Base-by-base conservation (phyloP, 495 filamentous ascomycete genomes). In the Melanomma pulvis-pyrius region DNA sequence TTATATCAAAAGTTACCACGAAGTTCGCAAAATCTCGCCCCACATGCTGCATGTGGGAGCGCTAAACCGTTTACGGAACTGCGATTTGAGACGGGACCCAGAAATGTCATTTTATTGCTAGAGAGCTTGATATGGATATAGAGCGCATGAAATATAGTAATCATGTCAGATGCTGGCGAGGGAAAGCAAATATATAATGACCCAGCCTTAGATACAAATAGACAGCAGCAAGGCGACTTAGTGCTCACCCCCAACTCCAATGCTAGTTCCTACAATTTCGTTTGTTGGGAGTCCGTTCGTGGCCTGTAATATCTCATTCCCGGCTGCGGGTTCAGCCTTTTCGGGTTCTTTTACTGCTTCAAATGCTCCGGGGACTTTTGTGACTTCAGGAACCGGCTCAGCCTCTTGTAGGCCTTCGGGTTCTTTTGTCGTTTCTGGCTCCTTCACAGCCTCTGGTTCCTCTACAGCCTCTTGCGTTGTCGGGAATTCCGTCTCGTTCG, bases 21-120 rank as follows among this genome's bases (percentile, higher is more conserved):
- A 44, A 28, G 39, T n/a, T 41, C 15, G 17, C 1, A 41, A 51
- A 39, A 22, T 56, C 46, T 19, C 13, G 64, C 64, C 64, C 64
- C 64, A 67, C 64, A 67, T 67, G 12, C n/a, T 25, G 58, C 26
- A 57, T 67, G 64, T 67, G 64, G 64, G 58, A 58, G 44, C 58
- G 49, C 58, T 57, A 34, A 54, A 46, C 39, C 39, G 17, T 44
- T 44, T 44, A 44, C 39, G 39, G 39, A 7, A n/a, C 39, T 11
- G 22, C 11, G 22, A 51, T 5, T 19, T 19, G 15, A 49, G n/a
- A 1, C 17, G 7, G 17, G n/a, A 46, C 19, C 22, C 12, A 64
- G 41, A 41, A 50, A 48, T 25, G 36, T 29, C 28, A 50, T 6
- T n/a, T 32, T 28, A 52, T 61, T 61, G 15, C 17, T 44, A 21